Evolutionary conservation across 1,284 basidiomycete species (phyloP).

Genomic region (Phaffia rhodozyma): DNA sequence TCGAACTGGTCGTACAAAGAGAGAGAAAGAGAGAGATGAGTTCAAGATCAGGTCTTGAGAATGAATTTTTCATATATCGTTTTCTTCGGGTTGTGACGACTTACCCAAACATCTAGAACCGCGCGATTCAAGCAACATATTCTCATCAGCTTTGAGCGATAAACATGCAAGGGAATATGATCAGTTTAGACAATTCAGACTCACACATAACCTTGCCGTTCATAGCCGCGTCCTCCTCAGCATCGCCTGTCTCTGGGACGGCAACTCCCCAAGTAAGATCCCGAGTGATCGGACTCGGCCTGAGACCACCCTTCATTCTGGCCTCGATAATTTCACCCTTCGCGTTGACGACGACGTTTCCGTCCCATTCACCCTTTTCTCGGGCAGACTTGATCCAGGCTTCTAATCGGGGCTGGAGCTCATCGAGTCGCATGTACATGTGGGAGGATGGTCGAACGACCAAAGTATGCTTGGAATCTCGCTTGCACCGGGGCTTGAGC

Average conservation of each 20-base stretch:
- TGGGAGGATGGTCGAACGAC: slow-evolving; percentile 72
- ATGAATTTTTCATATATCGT: not conserved
- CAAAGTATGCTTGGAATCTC: slow-evolving; percentile 67
- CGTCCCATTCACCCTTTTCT: slow-evolving; percentile 77
- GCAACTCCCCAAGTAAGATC: slow-evolving; percentile 96
- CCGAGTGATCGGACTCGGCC: slow-evolving; percentile 82
- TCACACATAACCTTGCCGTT: slow-evolving; percentile 89
- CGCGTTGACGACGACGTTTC: slow-evolving; percentile 75
- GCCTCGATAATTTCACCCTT: slow-evolving; percentile 85
- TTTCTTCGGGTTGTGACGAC: slow-evolving; percentile 25
- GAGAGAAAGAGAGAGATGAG: slow-evolving; percentile 1
- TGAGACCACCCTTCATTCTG: slow-evolving; percentile 72
- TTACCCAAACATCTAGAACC: slow-evolving; percentile 65
- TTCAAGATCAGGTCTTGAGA: not conserved
- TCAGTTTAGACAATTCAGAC: slow-evolving; percentile 28
- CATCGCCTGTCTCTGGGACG: slow-evolving; percentile 60
- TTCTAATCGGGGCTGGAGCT: slow-evolving; percentile 70
- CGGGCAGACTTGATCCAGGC: slow-evolving; percentile 76
- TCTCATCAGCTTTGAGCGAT: slow-evolving; percentile 16
- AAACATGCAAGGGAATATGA: not conserved
- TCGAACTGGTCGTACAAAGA: slow-evolving; percentile 56
- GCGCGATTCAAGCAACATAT: not conserved
- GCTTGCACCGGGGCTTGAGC: slow-evolving; percentile 86
- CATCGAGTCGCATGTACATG: slow-evolving; percentile 82
- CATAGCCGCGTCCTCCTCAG: slow-evolving; percentile 65